Evolutionary conservation across 306 rosid genomes (phyloP).

Genomic region (Dalbergia cultrata): DNA sequence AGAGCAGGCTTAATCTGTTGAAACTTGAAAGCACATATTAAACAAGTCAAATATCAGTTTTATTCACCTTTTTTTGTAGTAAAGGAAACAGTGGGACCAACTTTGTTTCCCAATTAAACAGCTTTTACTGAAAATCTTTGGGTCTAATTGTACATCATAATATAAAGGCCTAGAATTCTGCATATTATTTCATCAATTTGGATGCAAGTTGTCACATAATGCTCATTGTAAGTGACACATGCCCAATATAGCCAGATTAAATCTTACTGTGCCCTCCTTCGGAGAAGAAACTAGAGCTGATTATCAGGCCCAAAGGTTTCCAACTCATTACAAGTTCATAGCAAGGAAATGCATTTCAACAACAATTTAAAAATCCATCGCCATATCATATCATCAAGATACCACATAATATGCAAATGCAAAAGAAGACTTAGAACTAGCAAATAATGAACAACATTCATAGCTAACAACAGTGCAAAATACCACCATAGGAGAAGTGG

Average conservation of each 20-base stretch:
- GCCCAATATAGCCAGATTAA: neutral
- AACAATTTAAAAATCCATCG: neutral
- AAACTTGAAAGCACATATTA: constrained; percentile 2
- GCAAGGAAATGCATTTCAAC: neutral
- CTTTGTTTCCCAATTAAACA: neutral
- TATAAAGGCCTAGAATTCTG: constrained; percentile 23
- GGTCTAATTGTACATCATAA: constrained; percentile 1
- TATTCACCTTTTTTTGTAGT: too few relatives aligned
- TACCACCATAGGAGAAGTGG: constrained; percentile 20
- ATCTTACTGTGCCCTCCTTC: constrained; percentile 15
- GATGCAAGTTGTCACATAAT: neutral
- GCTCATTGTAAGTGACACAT: neutral
- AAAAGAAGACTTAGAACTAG: constrained; percentile 22
- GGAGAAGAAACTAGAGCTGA: neutral
- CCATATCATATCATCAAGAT: neutral
- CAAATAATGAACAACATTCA: constrained; percentile 1
- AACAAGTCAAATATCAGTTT: constrained; percentile 21
- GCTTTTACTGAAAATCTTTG: neutral
- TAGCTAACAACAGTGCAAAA: neutral
- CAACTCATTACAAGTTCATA: neutral
- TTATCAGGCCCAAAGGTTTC: neutral
- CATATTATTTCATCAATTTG: constrained; percentile 16
- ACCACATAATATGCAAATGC: neutral
- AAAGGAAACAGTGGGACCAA: neutral
- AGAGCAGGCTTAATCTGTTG: constrained; percentile 19